Percentiles rank a stretch among this genome's conserved stretches.
Conservation (phyloP, 345 rosid genomes). For the Lumnitzera racemosa region DNA sequence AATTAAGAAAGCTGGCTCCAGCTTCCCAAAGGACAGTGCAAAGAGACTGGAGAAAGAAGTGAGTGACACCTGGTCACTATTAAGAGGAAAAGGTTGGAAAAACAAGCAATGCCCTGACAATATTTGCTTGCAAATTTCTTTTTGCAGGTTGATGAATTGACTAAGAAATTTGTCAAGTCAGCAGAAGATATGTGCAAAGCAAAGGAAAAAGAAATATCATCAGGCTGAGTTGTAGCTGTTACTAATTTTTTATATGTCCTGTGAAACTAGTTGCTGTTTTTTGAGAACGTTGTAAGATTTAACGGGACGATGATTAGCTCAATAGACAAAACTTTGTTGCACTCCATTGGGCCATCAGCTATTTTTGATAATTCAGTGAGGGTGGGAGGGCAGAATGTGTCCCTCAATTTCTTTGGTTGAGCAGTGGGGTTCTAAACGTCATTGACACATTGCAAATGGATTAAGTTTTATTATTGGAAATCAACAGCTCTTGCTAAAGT, state of each 20-base stretch:
- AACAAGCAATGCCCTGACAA: not conserved
- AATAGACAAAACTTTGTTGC: no score
- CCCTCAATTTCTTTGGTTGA: no score
- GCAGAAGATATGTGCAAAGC: constrained; percentile 90
- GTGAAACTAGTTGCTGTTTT: not conserved
- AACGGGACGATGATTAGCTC: no score
- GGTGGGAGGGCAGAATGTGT: no score
- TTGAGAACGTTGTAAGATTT: not conserved
- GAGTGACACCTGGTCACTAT: constrained; percentile 10
- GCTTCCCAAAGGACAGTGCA: constrained; percentile 74
- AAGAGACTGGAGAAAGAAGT: constrained; percentile 94
- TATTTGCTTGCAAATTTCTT: not conserved
- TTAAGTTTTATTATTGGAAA: no score
- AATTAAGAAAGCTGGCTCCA: constrained; percentile 65
- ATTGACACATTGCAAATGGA: no score
- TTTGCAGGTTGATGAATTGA: constrained; percentile 67
- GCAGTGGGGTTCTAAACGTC: no score
- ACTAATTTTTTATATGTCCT: not conserved
- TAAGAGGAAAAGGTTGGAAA: not conserved
- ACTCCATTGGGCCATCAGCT: no score
- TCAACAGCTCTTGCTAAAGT: no score
- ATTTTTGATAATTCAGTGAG: no score
- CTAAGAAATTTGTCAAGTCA: constrained; percentile 72
- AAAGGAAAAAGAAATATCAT: constrained; percentile 78
- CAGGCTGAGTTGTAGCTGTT: constrained; percentile 33